These are phyloP conservation scores for Leccinum sublutescens DNA, from an alignment of 768 basidiomycete genomes.

Conservation along the genomic window DNA sequence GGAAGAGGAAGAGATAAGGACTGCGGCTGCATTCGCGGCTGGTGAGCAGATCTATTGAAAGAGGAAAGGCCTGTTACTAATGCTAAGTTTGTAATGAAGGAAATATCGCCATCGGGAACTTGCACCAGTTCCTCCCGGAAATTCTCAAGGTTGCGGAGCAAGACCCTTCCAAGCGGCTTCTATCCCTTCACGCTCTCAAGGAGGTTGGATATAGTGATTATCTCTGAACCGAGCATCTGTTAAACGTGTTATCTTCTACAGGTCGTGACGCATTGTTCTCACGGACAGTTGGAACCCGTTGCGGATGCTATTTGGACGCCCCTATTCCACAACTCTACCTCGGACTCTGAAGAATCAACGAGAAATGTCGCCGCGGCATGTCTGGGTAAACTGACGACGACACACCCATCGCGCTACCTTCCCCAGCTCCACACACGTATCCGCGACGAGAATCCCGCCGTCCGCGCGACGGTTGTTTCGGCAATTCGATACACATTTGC, in stretches of 20 bases:
- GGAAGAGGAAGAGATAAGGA: conserved; percentile 81
- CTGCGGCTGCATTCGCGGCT: conserved; percentile 92
- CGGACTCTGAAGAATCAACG: conserved; percentile 82
- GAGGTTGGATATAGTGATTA: conserved; percentile 51
- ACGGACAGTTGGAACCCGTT: conserved; percentile 78
- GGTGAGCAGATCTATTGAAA: conserved; percentile 47
- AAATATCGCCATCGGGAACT: conserved; percentile 93
- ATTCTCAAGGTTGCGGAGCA: conserved; percentile 77
- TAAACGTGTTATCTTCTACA: conserved; percentile 25
- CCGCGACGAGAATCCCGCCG: conserved; percentile 61
- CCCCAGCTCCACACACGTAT: conserved; percentile 89
- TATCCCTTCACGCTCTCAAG: conserved; percentile 90
- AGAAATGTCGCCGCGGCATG: conserved; percentile 96
- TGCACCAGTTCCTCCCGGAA: conserved; percentile 80
- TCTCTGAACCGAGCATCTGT: not conserved
- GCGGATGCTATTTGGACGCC: conserved; percentile 92
- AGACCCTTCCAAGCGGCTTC: conserved; percentile 74
- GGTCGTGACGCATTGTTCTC: conserved; percentile 91
- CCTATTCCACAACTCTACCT: conserved; percentile 85
- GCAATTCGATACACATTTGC: conserved; percentile 91
- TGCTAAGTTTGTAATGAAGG: conserved; percentile 47
- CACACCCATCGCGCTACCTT: conserved; percentile 86
- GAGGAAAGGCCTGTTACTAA: not conserved
- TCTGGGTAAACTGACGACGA: conserved; percentile 91
- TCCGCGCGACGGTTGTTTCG: conserved; percentile 86